Conservation (phyloP, 192 early-diverging fungal genomes). For the Gamsiella multidivaricata region DNA sequence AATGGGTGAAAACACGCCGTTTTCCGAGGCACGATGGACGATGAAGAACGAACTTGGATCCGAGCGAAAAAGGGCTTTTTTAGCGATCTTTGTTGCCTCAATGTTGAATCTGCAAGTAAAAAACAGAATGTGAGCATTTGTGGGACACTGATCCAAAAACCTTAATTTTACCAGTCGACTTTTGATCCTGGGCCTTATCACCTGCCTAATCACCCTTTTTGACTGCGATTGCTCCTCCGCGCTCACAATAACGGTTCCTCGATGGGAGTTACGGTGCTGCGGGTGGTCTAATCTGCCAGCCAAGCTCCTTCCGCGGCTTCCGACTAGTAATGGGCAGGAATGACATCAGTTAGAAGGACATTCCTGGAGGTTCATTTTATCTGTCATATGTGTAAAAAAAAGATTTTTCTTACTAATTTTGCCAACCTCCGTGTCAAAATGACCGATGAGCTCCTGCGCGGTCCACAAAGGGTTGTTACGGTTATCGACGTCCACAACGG, state of each 20-base stretch:
- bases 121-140: neutral
- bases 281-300: conserved; percentile 45
- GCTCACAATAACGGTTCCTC: conserved; percentile 59
- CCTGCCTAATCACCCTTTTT: conserved; percentile 44
- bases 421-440: conserved; percentile 59
- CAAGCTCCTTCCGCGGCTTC: conserved; percentile 41
- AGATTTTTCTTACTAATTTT: conserved; percentile 38
- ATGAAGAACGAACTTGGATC: conserved; percentile 51
- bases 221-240: conserved; percentile 61
- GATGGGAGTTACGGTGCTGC: conserved; percentile 34
- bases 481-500: conserved; percentile 55
- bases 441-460: conserved; percentile 53
- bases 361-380: no score
- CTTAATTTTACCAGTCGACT: no score
- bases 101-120: conserved; percentile 32
- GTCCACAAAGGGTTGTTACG: conserved; percentile 48
- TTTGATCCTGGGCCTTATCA: no score
- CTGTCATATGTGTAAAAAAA: neutral
- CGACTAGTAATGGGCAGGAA: conserved; percentile 30
- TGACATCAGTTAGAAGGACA: neutral
- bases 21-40: conserved; percentile 55
- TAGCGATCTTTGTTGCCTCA: conserved; percentile 42
- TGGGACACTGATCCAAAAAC: neutral
- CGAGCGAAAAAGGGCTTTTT: conserved; percentile 42
- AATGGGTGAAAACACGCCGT: conserved; percentile 54